phyloP scores from a whole-genome alignment of 2,329 filamentous ascomycete genomes.

The Huntiella savannae region DNA sequence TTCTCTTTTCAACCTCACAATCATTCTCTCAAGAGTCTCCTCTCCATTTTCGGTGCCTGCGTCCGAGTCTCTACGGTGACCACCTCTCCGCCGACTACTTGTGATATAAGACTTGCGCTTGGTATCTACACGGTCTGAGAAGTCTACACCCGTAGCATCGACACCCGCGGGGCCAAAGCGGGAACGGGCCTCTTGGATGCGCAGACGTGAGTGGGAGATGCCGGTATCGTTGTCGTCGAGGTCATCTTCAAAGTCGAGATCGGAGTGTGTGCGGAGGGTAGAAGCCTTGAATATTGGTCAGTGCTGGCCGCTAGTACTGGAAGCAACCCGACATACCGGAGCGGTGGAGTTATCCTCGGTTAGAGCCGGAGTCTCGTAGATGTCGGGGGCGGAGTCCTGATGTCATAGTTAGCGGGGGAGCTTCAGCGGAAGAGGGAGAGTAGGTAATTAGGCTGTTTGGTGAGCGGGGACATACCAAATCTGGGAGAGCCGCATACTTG shows the following conservation, averaged over 20 bases:
- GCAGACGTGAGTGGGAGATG: slow-evolving; percentile 59
- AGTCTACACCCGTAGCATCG: slow-evolving; percentile 62
- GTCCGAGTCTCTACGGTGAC: slow-evolving; percentile 47
- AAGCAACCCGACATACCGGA: slow-evolving; percentile 34
- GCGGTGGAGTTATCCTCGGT: slow-evolving; percentile 78
- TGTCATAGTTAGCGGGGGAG: slow-evolving; percentile 1
- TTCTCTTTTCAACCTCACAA: slow-evolving; percentile 68
- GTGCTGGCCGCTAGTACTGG: neutral
- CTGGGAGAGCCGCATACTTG: slow-evolving; percentile 67
- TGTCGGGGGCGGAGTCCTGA: slow-evolving; percentile 78
- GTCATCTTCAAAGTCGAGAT: slow-evolving; percentile 43
- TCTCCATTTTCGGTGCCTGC: slow-evolving; percentile 51
- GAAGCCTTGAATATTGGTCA: slow-evolving; percentile 25
- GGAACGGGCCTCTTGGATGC: slow-evolving; percentile 59
- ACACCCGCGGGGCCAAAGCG: slow-evolving; percentile 60
- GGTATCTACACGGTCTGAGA: slow-evolving; percentile 70
- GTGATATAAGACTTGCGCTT: slow-evolving; percentile 72
- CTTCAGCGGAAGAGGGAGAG: slow-evolving; percentile 12
- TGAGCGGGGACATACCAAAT: slow-evolving; percentile 38
- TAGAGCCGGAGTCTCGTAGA: slow-evolving; percentile 89
- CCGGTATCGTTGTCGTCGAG: slow-evolving; percentile 42
- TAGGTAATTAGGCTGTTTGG: slow-evolving; percentile 10
- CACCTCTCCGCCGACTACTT: slow-evolving; percentile 46
- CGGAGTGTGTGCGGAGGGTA: slow-evolving; percentile 36
- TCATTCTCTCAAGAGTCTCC: slow-evolving; percentile 57